Base-by-base conservation (phyloP, 148 eudicot genomes). In the Tetragonia tetragonoides region DNA sequence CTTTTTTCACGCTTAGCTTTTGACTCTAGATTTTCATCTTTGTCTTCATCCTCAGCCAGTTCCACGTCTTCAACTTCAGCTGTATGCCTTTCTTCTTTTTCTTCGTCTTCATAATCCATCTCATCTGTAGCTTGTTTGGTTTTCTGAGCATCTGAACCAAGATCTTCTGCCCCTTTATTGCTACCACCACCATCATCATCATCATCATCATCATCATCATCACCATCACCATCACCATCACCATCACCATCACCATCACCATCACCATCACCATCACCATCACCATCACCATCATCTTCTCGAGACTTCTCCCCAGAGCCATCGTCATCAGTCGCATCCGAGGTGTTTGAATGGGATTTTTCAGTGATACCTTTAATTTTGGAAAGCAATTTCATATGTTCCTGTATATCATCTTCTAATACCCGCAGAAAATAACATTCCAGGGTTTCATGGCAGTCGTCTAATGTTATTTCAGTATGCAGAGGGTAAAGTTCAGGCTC, bases 81-180 rank as follows among this genome's bases (percentile, higher is more conserved):
- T 8, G 61, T 61, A 40, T 79, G 40, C 21, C 83, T 83, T 60
- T 51, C 87, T 68, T 81, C 88, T 82, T 70, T 72, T 20, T 39
- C 46, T 28, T 84, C 92, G 67, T 91, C 97, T 75, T 90, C 98
- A 77, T 96, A 93, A 77, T 96, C 97, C 80, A 88, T 79, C 84
- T 93, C 97, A 85, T 96, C 98, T 23, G 90, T 81, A 28, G 82
- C 73, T 81, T 89, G 96, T 78, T 90, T 91, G 46, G 87, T 80
- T 81, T 87, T 96, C 74, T 70, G 86, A n/a, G 53, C 85, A 76
- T 92, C 97, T 51, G 66, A 74, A 53, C 93, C 92, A 23, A 93
- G 81, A 86, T 91, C 97, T 49, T 93, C 99, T 24, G 84, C 86
- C 41, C 74, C 83, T 66, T 87, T 92, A 75, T 83, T 87, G 53